A percentile compares a stretch with the other conserved stretches of the same genome.
These are phyloP conservation scores for Akanthomyces muscarius DNA, from an alignment of 2,329 filamentous ascomycete genomes.

Conservation along the genomic window DNA sequence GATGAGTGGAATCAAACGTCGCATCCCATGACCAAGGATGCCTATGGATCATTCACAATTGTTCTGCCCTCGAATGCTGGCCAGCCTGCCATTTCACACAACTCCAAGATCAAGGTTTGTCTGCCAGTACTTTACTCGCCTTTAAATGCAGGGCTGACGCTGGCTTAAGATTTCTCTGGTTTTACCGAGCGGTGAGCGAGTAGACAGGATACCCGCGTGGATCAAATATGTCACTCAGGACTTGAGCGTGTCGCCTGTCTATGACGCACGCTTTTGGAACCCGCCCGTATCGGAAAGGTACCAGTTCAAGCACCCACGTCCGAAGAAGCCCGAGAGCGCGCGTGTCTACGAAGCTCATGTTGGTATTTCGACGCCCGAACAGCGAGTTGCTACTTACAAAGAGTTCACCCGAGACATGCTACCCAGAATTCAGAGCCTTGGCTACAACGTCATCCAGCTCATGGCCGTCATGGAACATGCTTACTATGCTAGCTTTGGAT, in stretches of 20 bases:
- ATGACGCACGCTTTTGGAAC: constrained; percentile 97
- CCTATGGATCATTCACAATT: constrained; percentile 84
- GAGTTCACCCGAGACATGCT: constrained; percentile 93
- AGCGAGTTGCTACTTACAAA: constrained; percentile 88
- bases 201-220: constrained; percentile 91
- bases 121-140: neutral
- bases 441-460: constrained; percentile 96
- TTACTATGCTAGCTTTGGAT: constrained; percentile 98
- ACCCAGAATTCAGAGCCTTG: constrained; percentile 81
- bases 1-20: constrained; percentile 82
- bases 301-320: constrained; percentile 75
- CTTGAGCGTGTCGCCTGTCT: constrained; percentile 79
- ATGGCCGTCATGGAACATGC: constrained; percentile 99
- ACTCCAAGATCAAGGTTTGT: constrained; percentile 89
- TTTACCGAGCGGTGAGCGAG: constrained; percentile 70
- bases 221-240: constrained; percentile 97
- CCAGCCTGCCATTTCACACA: constrained; percentile 76
- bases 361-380: constrained; percentile 89
- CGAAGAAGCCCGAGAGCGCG: constrained; percentile 78
- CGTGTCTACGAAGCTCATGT: constrained; percentile 99
- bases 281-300: constrained; percentile 74
- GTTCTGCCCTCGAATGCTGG: constrained; percentile 69
- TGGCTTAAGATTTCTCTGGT: constrained; percentile 70
- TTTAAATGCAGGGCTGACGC: neutral
- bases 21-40: constrained; percentile 81